phyloP scores from a whole-genome alignment of 73 alveolate genomes.

The Uronychia setigera region DNA sequence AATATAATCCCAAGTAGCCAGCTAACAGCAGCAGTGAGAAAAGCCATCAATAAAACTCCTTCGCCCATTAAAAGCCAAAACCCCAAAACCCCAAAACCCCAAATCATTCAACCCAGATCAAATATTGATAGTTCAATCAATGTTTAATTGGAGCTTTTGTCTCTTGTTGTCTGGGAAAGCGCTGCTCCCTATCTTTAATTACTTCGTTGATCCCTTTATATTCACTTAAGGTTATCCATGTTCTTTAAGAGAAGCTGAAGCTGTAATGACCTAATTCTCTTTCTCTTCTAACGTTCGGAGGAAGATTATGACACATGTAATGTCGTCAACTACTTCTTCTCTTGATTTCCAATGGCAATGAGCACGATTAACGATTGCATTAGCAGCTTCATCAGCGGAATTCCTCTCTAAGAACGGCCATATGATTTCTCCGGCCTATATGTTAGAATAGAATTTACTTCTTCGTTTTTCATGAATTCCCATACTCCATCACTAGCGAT shows the following conservation, averaged over 20 bases:
- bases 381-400: conserved; percentile 91
- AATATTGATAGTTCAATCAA: too few relatives aligned
- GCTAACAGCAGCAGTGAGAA: not conserved
- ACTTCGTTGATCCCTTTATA: too few relatives aligned
- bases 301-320: conserved; percentile 70
- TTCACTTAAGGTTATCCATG: too few relatives aligned
- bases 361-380: conserved; percentile 83
- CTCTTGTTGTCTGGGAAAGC: too few relatives aligned
- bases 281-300: too few relatives aligned
- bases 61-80: not conserved
- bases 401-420: conserved; percentile 66
- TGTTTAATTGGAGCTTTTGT: too few relatives aligned
- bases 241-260: too few relatives aligned
- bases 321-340: conserved; percentile 68
- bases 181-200: too few relatives aligned
- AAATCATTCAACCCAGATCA: not conserved
- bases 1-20: not conserved
- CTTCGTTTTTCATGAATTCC: too few relatives aligned
- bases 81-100: not conserved
- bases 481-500: conserved; percentile 95
- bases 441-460: conserved; percentile 83
- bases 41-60: not conserved
- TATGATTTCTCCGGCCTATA: too few relatives aligned
- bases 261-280: too few relatives aligned
- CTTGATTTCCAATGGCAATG: conserved; percentile 78